These are phyloP conservation scores for Russula foetens DNA, from an alignment of 768 basidiomycete species.

Conservation along the genomic window DNA sequence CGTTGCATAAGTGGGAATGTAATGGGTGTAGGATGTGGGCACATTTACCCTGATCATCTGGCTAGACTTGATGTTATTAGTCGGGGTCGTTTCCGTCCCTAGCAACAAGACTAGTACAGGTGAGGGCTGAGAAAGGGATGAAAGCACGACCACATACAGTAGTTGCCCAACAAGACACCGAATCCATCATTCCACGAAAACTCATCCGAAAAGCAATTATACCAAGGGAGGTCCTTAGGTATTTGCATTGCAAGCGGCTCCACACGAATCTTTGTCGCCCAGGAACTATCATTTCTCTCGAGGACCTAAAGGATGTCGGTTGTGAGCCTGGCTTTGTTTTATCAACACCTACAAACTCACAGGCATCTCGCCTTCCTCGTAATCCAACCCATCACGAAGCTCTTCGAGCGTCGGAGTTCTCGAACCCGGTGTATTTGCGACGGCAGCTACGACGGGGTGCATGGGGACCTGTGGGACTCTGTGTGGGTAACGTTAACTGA, in stretches of 20 bases:
- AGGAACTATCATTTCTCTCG: background rate
- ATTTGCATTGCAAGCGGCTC: background rate
- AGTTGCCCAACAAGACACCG: background rate
- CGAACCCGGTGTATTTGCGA: background rate
- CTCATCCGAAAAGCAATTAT: constrained; percentile 16
- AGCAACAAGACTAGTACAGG: background rate
- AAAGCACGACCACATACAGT: background rate
- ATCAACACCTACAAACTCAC: background rate
- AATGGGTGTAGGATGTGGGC: background rate
- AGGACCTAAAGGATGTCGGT: background rate
- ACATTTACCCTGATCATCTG: background rate
- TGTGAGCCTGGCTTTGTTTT: background rate
- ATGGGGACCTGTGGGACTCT: background rate
- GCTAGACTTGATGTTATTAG: background rate
- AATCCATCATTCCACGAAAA: background rate
- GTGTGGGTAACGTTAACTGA: background rate
- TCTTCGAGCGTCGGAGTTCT: background rate
- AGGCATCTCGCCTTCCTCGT: background rate
- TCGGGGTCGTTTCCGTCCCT: background rate
- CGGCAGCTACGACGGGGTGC: background rate
- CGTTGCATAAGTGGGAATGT: background rate
- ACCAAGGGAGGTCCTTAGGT: constrained; percentile 33
- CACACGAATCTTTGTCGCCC: background rate
- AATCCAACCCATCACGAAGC: background rate
- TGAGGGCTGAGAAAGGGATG: background rate